Evolutionary conservation across 805 yeast genomes (phyloP).

Genomic region (Blastobotrys robertii): DNA sequence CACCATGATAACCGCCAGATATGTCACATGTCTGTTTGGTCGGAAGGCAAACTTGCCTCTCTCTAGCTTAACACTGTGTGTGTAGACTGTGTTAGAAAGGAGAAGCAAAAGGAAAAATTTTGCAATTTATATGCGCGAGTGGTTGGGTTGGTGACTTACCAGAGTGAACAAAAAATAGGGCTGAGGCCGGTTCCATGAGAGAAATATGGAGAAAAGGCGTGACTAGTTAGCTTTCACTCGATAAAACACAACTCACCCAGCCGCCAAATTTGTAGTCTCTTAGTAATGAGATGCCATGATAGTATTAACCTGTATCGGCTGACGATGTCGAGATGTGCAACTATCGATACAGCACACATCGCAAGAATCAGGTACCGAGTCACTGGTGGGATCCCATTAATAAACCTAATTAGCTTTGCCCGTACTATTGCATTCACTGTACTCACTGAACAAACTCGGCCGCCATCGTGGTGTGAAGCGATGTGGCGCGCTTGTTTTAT

Average conservation of each 20-base stretch:
- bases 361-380: slow-evolving; percentile 12
- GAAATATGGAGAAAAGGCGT: slow-evolving; percentile 12
- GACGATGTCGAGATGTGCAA: slow-evolving; percentile 7
- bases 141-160: not conserved
- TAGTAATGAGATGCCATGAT: slow-evolving; percentile 12
- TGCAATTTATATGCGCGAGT: not conserved
- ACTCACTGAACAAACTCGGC: slow-evolving; percentile 3
- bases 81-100: slow-evolving; percentile 6
- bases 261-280: slow-evolving; percentile 16
- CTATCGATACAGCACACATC: slow-evolving; percentile 7
- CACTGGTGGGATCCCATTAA: slow-evolving; percentile 16
- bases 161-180: slow-evolving; percentile 12
- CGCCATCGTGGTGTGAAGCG: not conserved
- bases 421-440: not conserved
- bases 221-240: slow-evolving; percentile 6
- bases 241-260: slow-evolving; percentile 11
- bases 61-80: slow-evolving; percentile 15
- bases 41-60: slow-evolving; percentile 11
- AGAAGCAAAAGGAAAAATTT: not conserved
- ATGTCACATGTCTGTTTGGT: slow-evolving; percentile 20
- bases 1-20: slow-evolving; percentile 13
- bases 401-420: slow-evolving; percentile 7
- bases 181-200: not conserved
- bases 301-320: slow-evolving; percentile 1
- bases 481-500: too few relatives aligned